Conservation (phyloP, 1,284 basidiomycete species). For the Leccinum pachyderme region DNA sequence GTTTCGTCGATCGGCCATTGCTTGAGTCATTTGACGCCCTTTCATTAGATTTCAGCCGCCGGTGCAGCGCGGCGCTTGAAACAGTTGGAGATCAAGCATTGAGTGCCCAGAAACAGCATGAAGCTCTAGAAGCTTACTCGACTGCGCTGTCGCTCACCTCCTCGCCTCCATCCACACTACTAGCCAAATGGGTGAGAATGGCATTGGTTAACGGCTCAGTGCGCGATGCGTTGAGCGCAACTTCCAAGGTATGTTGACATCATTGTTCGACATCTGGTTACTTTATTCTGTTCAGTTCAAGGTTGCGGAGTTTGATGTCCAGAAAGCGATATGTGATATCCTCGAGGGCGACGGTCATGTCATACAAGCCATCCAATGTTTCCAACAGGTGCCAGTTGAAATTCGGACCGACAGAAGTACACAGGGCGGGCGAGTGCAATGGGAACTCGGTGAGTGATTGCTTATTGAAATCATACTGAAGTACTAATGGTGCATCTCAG, state of each 20-base stretch:
- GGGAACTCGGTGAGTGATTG: conserved; percentile 4
- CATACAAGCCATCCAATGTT: not conserved
- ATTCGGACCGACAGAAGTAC: not conserved
- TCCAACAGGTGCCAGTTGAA: not conserved
- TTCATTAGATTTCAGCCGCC: conserved; percentile 7
- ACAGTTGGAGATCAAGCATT: conserved; percentile 4
- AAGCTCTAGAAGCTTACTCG: conserved; percentile 8
- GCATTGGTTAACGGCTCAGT: not conserved
- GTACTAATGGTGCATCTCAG: not conserved
- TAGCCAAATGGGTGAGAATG: conserved; percentile 9
- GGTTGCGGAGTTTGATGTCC: not conserved
- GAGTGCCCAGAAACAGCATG: not conserved
- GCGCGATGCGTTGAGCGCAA: not conserved
- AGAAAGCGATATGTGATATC: conserved; percentile 5
- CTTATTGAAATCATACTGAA: not conserved
- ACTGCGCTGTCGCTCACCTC: conserved; percentile 2
- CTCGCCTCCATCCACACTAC: not conserved
- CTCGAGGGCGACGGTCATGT: conserved; percentile 1
- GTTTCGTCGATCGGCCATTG: not conserved
- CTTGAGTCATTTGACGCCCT: not conserved
- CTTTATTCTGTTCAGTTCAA: conserved; percentile 2
- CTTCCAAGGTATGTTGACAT: not conserved
- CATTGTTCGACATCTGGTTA: not conserved
- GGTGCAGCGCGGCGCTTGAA: conserved; percentile 4
- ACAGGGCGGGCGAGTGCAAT: not conserved